Percentiles rank a stretch among this genome's conserved stretches.
These are phyloP conservation scores for Phialemoniopsis sp. DNA, from an alignment of 2,329 filamentous ascomycete genomes.

Conservation along the genomic window DNA sequence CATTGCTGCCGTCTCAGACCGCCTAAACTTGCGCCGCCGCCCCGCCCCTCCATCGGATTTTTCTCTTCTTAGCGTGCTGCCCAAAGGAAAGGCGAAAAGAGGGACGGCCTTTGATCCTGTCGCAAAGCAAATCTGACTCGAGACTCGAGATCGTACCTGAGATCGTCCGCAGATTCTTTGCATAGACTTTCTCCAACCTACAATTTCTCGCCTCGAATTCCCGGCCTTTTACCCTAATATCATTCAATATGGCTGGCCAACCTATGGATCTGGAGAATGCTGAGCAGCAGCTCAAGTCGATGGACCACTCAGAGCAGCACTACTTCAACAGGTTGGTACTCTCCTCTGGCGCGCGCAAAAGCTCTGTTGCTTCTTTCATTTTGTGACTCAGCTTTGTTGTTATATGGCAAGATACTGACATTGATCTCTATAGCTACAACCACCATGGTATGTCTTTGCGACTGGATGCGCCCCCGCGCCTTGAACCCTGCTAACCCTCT, in stretches of 20 bases:
- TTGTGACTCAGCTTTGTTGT: conserved; percentile 2
- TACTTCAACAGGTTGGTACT: conserved; percentile 88
- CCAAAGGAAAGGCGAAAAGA: no score
- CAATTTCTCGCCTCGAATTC: no score
- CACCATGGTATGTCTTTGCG: conserved; percentile 72
- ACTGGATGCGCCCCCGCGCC: conserved; percentile 7
- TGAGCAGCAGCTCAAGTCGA: conserved; percentile 61
- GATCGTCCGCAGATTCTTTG: no score
- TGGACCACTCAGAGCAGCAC: conserved; percentile 95
- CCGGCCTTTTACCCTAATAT: no score
- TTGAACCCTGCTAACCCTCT: conserved; percentile 23
- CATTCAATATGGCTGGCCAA: conserved; percentile 34
- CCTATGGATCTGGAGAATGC: conserved; percentile 57
- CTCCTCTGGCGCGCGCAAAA: not conserved
- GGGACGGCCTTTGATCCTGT: no score
- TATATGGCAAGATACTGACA: conserved; percentile 26
- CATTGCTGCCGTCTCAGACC: no score
- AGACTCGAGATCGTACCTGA: no score
- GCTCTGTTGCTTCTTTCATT: conserved; percentile 7
- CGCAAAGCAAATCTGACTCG: no score
- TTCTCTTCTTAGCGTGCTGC: no score
- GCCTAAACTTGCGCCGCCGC: no score
- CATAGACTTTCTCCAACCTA: no score
- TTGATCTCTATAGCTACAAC: conserved; percentile 68
- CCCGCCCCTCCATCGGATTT: no score